phyloP scores from a whole-genome alignment of 2,329 filamentous ascomycete species.

The Didymella pinodella region DNA sequence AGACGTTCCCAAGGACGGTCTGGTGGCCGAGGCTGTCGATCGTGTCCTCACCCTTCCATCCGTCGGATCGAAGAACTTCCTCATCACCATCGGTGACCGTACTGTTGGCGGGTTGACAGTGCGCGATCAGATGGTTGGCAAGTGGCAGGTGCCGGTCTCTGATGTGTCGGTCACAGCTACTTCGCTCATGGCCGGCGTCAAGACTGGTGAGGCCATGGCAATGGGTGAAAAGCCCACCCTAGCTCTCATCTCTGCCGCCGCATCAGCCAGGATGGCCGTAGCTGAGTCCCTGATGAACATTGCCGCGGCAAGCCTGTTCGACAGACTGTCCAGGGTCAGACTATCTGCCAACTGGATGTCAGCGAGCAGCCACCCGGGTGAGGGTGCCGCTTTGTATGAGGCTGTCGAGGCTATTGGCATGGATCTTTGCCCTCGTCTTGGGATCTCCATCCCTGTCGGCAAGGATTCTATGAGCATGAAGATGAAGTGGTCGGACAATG shows the following conservation, averaged over 20 bases:
- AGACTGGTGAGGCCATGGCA: slow-evolving; percentile 93
- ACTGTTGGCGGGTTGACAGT: slow-evolving; percentile 88
- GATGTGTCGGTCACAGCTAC: slow-evolving; percentile 93
- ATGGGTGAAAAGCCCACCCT: slow-evolving; percentile 93
- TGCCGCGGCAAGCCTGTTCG: slow-evolving; percentile 77
- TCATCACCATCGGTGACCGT: slow-evolving; percentile 95
- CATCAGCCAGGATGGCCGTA: slow-evolving; percentile 95
- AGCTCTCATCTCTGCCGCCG: slow-evolving; percentile 86
- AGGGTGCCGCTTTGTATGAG: slow-evolving; percentile 91
- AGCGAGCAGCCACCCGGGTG: slow-evolving; percentile 89
- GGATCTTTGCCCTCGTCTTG: slow-evolving; percentile 89
- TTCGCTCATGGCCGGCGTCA: slow-evolving; percentile 74
- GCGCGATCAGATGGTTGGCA: slow-evolving; percentile 94
- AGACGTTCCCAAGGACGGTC: slow-evolving; percentile 60
- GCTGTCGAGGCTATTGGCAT: slow-evolving; percentile 92
- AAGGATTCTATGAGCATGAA: slow-evolving; percentile 99
- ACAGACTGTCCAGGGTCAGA: slow-evolving; percentile 79
- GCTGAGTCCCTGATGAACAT: slow-evolving; percentile 93
- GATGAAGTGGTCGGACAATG: slow-evolving; percentile 79
- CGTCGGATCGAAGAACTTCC: slow-evolving; percentile 95
- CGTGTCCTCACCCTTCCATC: slow-evolving; percentile 84
- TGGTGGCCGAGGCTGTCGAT: slow-evolving; percentile 75
- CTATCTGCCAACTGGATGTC: slow-evolving; percentile 99
- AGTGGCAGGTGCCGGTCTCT: slow-evolving; percentile 93
- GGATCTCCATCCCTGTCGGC: slow-evolving; percentile 91